Evolutionary conservation across 2,329 filamentous ascomycete species (phyloP).

Genomic region (Sclerotinia minor): DNA sequence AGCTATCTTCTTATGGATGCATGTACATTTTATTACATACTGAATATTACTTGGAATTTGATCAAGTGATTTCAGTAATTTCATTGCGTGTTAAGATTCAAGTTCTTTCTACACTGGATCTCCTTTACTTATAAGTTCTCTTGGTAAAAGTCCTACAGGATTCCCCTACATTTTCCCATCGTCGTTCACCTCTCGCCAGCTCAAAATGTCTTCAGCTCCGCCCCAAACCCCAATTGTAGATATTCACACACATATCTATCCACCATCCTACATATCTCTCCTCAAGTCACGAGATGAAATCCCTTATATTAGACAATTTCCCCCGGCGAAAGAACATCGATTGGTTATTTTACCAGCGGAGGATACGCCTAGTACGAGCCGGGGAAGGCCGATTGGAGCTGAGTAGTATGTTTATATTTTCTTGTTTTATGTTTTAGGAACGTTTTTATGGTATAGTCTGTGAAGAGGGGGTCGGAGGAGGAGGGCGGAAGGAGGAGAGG

Average conservation of each 20-base stretch:
- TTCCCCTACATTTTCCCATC: background rate
- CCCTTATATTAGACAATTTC: slow-evolving; percentile 70
- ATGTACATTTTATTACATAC: slow-evolving; percentile 11
- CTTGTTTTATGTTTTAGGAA: background rate
- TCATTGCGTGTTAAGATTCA: background rate
- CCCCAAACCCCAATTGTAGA: slow-evolving; percentile 54
- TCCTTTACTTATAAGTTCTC: background rate
- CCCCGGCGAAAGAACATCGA: slow-evolving; percentile 56
- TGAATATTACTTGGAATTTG: background rate
- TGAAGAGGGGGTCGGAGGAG: too few relatives aligned
- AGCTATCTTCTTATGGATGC: background rate
- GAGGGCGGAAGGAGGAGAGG: too few relatives aligned
- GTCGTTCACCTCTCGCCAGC: slow-evolving; percentile 17
- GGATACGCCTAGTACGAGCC: slow-evolving; percentile 57
- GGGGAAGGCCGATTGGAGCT: slow-evolving; percentile 78
- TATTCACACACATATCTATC: slow-evolving; percentile 71
- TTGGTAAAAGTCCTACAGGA: too few relatives aligned
- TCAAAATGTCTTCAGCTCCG: slow-evolving; percentile 27
- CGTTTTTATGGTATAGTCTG: accelerated
- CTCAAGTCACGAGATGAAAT: slow-evolving; percentile 61
- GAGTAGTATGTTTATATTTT: slow-evolving; percentile 63
- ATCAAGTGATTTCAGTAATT: background rate
- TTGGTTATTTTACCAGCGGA: slow-evolving; percentile 65
- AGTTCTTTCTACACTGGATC: background rate
- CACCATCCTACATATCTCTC: slow-evolving; percentile 61